These are phyloP conservation scores for Ogataea nitratoaversa DNA, from an alignment of 805 yeast genomes.

Conservation along the genomic window DNA sequence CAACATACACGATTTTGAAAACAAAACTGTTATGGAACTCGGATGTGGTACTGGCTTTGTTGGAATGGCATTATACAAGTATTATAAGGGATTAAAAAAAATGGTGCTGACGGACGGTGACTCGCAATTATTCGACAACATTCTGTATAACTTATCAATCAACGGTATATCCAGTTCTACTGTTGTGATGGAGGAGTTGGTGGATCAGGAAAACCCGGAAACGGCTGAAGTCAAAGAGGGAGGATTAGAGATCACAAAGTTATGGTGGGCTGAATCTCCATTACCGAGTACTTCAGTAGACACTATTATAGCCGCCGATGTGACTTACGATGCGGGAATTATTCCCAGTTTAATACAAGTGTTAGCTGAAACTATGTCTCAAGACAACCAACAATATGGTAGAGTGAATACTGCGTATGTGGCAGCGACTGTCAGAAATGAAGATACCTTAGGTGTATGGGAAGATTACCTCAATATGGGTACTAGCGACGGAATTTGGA, in stretches of 20 bases:
- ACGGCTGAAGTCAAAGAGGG: too few relatives aligned
- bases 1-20: constrained; percentile 13
- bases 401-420: constrained; percentile 33
- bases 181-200: constrained; percentile 17
- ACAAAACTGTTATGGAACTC: constrained; percentile 54
- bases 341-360: constrained; percentile 53
- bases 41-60: constrained; percentile 92
- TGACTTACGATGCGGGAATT: constrained; percentile 70
- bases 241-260: constrained; percentile 26
- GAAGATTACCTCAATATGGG: constrained; percentile 32
- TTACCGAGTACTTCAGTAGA: constrained; percentile 38
- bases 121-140: constrained; percentile 44
- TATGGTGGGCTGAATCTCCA: constrained; percentile 58
- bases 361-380: constrained; percentile 34
- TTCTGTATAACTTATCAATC: constrained; percentile 39
- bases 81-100: constrained; percentile 10
- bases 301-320: constrained; percentile 77
- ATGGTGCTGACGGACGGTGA: constrained; percentile 68
- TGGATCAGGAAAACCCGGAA: too few relatives aligned
- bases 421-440: constrained; percentile 75
- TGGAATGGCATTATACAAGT: constrained; percentile 43
- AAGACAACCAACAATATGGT: constrained; percentile 10
- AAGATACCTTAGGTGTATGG: constrained; percentile 43
- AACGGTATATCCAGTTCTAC: constrained; percentile 33
- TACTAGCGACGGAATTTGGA: constrained; percentile 20